phyloP scores from a whole-genome alignment of 2,329 filamentous ascomycete species.

The Pestalotiopsis sp. region DNA sequence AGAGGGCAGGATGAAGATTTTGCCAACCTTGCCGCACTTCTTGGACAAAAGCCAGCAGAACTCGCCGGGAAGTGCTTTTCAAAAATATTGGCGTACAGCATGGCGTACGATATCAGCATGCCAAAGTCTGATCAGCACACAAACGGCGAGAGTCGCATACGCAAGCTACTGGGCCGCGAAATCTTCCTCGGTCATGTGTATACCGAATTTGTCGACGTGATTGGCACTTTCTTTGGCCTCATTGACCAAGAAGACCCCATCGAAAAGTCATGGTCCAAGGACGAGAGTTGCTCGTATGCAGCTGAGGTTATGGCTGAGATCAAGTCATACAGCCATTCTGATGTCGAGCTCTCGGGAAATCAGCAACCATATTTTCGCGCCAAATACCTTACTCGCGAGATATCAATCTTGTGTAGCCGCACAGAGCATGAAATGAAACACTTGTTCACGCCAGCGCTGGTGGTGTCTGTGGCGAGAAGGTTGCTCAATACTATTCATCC shows the following conservation, averaged over 20 bases:
- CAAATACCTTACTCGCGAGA: constrained; percentile 73
- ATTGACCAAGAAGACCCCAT: constrained; percentile 78
- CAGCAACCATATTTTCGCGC: constrained; percentile 88
- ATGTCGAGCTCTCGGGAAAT: constrained; percentile 67
- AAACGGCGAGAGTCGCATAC: constrained; percentile 68
- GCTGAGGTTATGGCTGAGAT: constrained; percentile 70
- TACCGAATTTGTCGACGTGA: constrained; percentile 73
- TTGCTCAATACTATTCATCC: constrained; percentile 81
- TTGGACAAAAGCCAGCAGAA: constrained; percentile 56
- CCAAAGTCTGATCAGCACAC: constrained; percentile 42
- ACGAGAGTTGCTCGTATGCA: constrained; percentile 61
- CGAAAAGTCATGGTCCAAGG: constrained; percentile 67
- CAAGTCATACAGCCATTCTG: constrained; percentile 67
- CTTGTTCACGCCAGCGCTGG: constrained; percentile 77
- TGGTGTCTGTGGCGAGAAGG: constrained; percentile 74
- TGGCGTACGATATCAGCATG: constrained; percentile 71
- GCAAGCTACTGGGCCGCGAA: constrained; percentile 69
- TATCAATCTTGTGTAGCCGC: constrained; percentile 76
- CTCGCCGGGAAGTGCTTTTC: constrained; percentile 72
- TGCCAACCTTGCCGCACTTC: constrained; percentile 58
- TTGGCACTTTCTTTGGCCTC: constrained; percentile 75
- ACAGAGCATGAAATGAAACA: constrained; percentile 65
- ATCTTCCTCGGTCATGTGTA: constrained; percentile 65
- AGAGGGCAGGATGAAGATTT: constrained; percentile 69
- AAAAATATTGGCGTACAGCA: constrained; percentile 80